Evolutionary conservation across 257 asterid species (phyloP).

Genomic region (Rauvolfia tetraphylla): DNA sequence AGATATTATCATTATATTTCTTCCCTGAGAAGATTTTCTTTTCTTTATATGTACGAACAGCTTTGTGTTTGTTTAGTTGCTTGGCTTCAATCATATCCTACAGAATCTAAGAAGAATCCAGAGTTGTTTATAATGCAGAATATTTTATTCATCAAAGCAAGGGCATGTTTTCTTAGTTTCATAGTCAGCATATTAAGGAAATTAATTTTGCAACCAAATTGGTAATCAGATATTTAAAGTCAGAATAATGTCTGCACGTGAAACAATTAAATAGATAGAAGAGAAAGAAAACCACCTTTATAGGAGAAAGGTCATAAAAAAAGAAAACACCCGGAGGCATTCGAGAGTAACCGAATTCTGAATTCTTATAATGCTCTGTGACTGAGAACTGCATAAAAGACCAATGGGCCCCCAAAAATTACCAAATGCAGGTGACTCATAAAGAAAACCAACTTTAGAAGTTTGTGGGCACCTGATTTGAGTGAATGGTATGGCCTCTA

Average conservation of each 20-base stretch:
- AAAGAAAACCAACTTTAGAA: conserved; percentile 13
- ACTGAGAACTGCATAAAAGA: conserved; percentile 82
- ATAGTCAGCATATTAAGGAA: not conserved
- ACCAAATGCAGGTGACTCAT: not conserved
- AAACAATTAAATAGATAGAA: not conserved
- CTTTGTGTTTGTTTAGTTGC: not conserved
- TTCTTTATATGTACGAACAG: not conserved
- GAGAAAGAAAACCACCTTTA: conserved; percentile 49
- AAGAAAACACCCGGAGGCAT: conserved; percentile 88
- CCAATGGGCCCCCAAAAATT: conserved; percentile 11
- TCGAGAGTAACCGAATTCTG: conserved; percentile 54
- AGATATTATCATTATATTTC: not conserved
- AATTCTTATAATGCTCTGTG: conserved; percentile 77
- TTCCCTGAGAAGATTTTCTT: not conserved
- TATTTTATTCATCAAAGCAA: not conserved
- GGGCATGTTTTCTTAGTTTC: not conserved
- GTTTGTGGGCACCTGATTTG: conserved; percentile 69
- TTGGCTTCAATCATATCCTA: not conserved
- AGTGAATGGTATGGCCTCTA: conserved; percentile 67
- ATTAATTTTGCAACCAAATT: not conserved
- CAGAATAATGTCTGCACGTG: not conserved
- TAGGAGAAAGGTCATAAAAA: conserved; percentile 93
- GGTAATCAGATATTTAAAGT: not conserved
- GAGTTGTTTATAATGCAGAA: not conserved
- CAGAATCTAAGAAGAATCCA: not conserved